Conservation (phyloP, 1,284 basidiomycete genomes). For the Microbotryum violaceum region DNA sequence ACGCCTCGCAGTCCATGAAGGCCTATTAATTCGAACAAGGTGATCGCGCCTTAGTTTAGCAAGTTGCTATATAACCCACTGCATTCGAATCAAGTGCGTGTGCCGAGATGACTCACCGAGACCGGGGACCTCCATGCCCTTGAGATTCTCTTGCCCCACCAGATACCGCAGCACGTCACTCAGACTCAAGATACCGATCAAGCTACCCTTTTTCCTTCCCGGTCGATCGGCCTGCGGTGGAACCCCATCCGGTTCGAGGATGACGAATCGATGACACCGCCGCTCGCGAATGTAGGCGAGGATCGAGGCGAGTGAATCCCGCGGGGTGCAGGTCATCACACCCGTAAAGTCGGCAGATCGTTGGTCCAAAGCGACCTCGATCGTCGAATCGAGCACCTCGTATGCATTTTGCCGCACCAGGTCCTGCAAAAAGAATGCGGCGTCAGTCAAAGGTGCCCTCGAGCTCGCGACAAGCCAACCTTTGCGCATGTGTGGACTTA, state of each 20-base stretch:
- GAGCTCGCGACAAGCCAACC: not conserved
- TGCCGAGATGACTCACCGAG: constrained; percentile 13
- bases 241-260: constrained; percentile 29
- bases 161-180: constrained; percentile 84
- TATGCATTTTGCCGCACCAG: constrained; percentile 83
- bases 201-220: constrained; percentile 64
- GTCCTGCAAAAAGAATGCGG: constrained; percentile 51
- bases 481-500: constrained; percentile 46
- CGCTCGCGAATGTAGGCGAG: constrained; percentile 88
- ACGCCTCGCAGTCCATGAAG: constrained; percentile 26
- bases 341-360: constrained; percentile 89
- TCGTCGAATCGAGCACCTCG: constrained; percentile 88
- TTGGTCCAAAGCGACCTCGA: constrained; percentile 83
- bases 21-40: constrained; percentile 1
- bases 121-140: constrained; percentile 30
- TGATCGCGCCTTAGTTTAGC: too few relatives aligned
- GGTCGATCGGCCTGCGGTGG: constrained; percentile 42
- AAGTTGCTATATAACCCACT: too few relatives aligned
- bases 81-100: not conserved
- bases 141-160: constrained; percentile 48
- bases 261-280: constrained; percentile 65
- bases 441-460: not conserved
- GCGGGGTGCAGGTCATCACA: constrained; percentile 88
- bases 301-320: constrained; percentile 86
- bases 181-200: constrained; percentile 81